Percentiles rank a stretch among this genome's conserved stretches.
These are phyloP conservation scores for Wickerhamiella azymoides DNA, from an alignment of 805 yeast species.

Conservation along the genomic window DNA sequence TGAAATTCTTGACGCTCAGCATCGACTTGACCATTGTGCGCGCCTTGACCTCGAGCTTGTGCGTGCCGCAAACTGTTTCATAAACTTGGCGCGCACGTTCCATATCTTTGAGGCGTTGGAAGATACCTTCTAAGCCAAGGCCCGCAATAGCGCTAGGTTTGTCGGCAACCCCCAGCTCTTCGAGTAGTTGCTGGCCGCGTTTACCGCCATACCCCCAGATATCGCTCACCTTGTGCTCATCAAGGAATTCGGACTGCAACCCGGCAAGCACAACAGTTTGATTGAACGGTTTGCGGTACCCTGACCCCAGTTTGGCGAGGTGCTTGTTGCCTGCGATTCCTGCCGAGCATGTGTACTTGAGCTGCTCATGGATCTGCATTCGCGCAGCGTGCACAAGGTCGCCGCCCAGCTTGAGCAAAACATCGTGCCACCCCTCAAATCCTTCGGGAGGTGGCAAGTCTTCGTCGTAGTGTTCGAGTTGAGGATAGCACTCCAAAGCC, in stretches of 20 bases:
- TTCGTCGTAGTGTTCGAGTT: conserved; percentile 26
- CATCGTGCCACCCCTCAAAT: conserved; percentile 59
- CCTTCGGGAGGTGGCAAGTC: conserved; percentile 13
- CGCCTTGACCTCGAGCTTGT: conserved; percentile 38
- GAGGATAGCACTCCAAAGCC: conserved; percentile 36
- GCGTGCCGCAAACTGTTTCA: conserved; percentile 51
- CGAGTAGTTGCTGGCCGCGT: conserved; percentile 46
- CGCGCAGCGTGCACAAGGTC: conserved; percentile 43
- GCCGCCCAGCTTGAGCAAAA: conserved; percentile 54
- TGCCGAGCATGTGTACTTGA: conserved; percentile 80
- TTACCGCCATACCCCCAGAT: conserved; percentile 91
- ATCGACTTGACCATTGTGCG: conserved; percentile 63
- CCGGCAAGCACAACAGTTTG: conserved; percentile 58
- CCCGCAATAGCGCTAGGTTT: conserved; percentile 28
- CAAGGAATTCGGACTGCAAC: conserved; percentile 39
- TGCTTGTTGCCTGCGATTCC: conserved; percentile 70
- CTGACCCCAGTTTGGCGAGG: conserved; percentile 78
- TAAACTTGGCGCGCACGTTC: conserved; percentile 42
- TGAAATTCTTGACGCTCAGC: conserved; percentile 77
- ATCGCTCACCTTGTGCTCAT: conserved; percentile 50
- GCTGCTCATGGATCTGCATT: conserved; percentile 32
- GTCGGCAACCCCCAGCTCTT: conserved; percentile 40
- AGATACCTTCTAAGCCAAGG: conserved; percentile 5
- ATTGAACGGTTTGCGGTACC: conserved; percentile 67
- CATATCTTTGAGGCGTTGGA: conserved; percentile 28